Evolutionary conservation across 164 flowering plant species (phyloP), one percentile per base, ranked within the genome.

Genomic region (Saururus chinensis): DNA sequence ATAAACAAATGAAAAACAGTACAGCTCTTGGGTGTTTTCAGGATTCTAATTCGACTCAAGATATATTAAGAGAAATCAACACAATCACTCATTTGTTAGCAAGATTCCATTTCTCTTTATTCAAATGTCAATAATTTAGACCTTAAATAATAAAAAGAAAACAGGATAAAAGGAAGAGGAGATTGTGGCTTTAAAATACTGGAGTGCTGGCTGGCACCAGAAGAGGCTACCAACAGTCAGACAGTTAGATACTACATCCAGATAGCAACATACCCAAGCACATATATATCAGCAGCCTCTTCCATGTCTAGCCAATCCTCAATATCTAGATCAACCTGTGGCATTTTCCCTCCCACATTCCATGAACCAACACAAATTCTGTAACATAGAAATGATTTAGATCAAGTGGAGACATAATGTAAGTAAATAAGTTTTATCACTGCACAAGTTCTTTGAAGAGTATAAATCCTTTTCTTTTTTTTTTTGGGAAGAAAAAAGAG

Each of bases 281-380:
- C 99, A 80, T 95, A 95, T 48, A 95, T 76, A 66, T 95, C 99
- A 23, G 96, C 88, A 60, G 90, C 92, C 17, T 95, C 81, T 24
- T 73, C 71, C 37, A 75, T 70, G 64, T 79, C 81, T n/a, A 95
- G 62, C 98, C 98, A 95, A 25, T 80, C 89, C 65, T 83, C 81
- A 57, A 95, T 77, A 56, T 86, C 90, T 10, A 95, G 80, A 61
- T 83, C 85, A 61, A 86, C 88, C 17, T 90, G 84, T 61, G 99
- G 99, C 65, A 80, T 48, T 75, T 66, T 79, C 58, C 99, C 99
- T 60, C 85, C 99, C 60, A 85, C 88, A 75, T 95, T 95, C 99
- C 98, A 95, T 42, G 99, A 90, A 62, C 89, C 89, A 55, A 78
- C 89, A 64, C 85, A 80, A 72, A 93, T 60, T 71, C 99, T 93